These are phyloP conservation scores for Ascochyta lentis DNA, from an alignment of 2,329 filamentous ascomycete species.

Conservation along the genomic window DNA sequence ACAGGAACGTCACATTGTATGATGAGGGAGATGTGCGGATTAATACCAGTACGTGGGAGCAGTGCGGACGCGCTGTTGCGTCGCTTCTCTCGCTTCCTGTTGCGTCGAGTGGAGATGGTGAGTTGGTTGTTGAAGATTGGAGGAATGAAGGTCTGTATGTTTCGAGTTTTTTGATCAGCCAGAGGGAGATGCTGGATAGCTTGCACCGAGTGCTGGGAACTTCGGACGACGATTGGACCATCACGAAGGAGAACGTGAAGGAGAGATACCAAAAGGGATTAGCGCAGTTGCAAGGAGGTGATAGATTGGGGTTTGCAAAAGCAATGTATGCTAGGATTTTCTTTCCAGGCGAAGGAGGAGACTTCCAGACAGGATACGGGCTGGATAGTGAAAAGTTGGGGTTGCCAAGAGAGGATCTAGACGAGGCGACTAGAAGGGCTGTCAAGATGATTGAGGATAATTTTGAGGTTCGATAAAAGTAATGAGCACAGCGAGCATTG, in stretches of 20 bases:
- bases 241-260: constrained; percentile 56
- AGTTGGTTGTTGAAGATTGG: constrained; percentile 15
- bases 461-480: neutral
- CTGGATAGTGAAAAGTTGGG: constrained; percentile 61
- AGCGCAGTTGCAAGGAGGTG: constrained; percentile 55
- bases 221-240: constrained; percentile 66
- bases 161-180: constrained; percentile 49
- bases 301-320: constrained; percentile 51
- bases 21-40: constrained; percentile 39
- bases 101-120: neutral
- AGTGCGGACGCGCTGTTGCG: constrained; percentile 63
- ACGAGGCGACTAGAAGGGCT: constrained; percentile 62
- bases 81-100: constrained; percentile 49
- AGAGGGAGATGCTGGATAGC: constrained; percentile 70
- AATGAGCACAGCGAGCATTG: neutral
- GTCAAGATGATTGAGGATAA: constrained; percentile 53
- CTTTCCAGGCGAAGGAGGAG: constrained; percentile 20
- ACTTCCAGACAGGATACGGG: constrained; percentile 24
- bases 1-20: constrained; percentile 36
- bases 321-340: constrained; percentile 53
- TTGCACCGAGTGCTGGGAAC: constrained; percentile 65
- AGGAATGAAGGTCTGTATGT: constrained; percentile 30
- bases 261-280: constrained; percentile 60
- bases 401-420: constrained; percentile 64
- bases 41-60: constrained; percentile 64